A percentile compares a stretch with the other conserved stretches of the same genome.
Conservation (phyloP, 2,329 filamentous ascomycete species). For the Penicillium hesseltinei region DNA sequence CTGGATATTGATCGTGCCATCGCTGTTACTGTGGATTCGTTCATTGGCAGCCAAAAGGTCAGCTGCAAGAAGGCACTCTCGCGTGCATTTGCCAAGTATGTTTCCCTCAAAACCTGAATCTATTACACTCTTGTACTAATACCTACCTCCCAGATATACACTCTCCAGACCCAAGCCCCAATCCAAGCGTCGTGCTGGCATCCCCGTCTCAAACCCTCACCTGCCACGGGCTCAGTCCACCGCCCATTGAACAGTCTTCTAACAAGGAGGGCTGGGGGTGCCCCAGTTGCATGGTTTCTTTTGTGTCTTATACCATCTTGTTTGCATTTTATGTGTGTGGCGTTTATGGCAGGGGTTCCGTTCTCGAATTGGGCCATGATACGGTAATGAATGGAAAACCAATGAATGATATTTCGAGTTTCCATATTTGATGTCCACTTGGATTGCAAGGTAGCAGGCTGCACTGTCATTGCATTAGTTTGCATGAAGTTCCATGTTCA, state of each 20-base stretch:
- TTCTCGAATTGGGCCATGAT: slow-evolving; percentile 14
- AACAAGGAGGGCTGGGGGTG: background rate
- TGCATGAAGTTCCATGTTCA: too few relatives aligned
- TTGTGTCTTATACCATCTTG: slow-evolving; percentile 25
- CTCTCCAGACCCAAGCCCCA: slow-evolving; percentile 42
- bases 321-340: slow-evolving; percentile 22
- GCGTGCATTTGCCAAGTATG: slow-evolving; percentile 94
- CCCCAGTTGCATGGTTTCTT: slow-evolving; percentile 13
- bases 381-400: slow-evolving; percentile 19
- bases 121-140: slow-evolving; percentile 6
- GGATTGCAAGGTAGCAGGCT: background rate
- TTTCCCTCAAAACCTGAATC: slow-evolving; percentile 28
- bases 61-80: slow-evolving; percentile 96
- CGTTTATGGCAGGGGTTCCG: slow-evolving; percentile 11
- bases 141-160: slow-evolving; percentile 32
- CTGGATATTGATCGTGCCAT: slow-evolving; percentile 96
- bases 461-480: background rate
- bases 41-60: slow-evolving; percentile 93
- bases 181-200: slow-evolving; percentile 39
- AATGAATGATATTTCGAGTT: slow-evolving; percentile 2
- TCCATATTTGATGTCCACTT: background rate
- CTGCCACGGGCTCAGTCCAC: slow-evolving; percentile 18
- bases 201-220: slow-evolving; percentile 34
- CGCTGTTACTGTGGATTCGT: slow-evolving; percentile 92
- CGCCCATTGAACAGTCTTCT: slow-evolving; percentile 11